Percentiles rank a stretch among this genome's conserved stretches.
These are phyloP conservation scores for Ustilago xerochloae DNA, from an alignment of 1,284 basidiomycete genomes.

Conservation along the genomic window DNA sequence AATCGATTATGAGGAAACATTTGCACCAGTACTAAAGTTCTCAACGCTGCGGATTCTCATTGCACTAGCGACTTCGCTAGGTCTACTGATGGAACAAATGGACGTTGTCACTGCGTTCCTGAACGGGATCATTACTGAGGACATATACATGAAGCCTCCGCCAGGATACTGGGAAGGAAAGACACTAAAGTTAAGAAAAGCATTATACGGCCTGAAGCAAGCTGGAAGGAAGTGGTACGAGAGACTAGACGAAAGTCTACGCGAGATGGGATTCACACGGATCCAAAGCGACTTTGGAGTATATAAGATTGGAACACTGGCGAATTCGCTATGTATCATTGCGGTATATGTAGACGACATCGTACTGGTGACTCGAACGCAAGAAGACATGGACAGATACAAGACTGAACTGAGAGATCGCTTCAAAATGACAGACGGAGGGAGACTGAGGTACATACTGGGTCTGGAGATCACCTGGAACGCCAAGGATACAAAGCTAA, in stretches of 20 bases:
- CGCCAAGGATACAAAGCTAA: not conserved
- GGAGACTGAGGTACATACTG: not conserved
- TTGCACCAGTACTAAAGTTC: not conserved
- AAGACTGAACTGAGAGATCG: not conserved
- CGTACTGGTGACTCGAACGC: not conserved
- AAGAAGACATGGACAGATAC: not conserved
- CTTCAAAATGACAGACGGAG: not conserved
- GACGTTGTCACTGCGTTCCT: conserved; percentile 1
- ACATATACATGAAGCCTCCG: not conserved
- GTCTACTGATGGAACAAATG: not conserved
- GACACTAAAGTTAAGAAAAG: not conserved
- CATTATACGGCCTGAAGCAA: not conserved
- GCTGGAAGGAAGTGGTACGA: not conserved
- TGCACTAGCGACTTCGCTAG: too few species aligned
- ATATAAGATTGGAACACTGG: not conserved
- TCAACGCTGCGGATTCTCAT: not conserved
- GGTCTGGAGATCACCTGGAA: not conserved
- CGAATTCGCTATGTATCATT: not conserved
- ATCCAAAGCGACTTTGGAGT: not conserved
- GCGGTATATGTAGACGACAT: not conserved
- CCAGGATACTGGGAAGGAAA: not conserved
- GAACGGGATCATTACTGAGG: not conserved
- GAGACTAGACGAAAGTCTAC: not conserved
- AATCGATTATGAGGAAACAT: not conserved
- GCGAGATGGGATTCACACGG: not conserved